Evolutionary conservation across 75 land plant genomes (phyloP).

Genomic region (Picea sitchensis): DNA sequence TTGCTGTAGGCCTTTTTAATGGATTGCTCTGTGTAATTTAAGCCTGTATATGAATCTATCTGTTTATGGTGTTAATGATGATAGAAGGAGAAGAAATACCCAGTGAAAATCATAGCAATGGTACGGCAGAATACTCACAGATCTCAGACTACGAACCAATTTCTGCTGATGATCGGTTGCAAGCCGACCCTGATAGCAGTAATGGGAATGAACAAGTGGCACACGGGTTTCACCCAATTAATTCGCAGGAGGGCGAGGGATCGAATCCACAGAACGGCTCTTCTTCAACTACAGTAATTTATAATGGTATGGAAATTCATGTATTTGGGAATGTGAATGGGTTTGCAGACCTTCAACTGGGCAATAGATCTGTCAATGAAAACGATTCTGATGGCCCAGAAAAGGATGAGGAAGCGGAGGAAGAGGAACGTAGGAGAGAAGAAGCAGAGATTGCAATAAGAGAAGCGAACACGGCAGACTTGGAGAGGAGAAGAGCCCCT

Average conservation of each 20-base stretch:
- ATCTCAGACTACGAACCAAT: neutral
- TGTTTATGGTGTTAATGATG: too few relatives aligned
- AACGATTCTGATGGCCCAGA: conserved; percentile 3
- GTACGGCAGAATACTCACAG: too few relatives aligned
- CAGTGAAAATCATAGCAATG: too few relatives aligned
- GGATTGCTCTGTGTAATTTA: too few relatives aligned
- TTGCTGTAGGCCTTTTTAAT: too few relatives aligned
- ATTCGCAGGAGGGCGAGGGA: neutral
- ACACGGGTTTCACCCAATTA: neutral
- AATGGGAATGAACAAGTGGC: neutral
- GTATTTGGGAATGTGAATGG: conserved; percentile 4
- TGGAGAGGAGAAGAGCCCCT: conserved; percentile 63
- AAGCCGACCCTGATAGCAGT: neutral
- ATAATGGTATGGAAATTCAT: conserved; percentile 9
- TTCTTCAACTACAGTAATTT: neutral
- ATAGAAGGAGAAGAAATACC: too few relatives aligned
- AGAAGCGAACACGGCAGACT: conserved; percentile 56
- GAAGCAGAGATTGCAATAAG: conserved; percentile 34
- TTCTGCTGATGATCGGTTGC: neutral
- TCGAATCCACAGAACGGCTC: neutral
- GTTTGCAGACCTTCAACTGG: neutral
- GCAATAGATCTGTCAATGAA: neutral
- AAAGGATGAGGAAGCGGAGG: conserved; percentile 30
- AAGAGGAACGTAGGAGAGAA: conserved; percentile 33
- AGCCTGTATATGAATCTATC: too few relatives aligned